Evolutionary conservation across 2,329 filamentous ascomycete genomes (phyloP).

Genomic region (Fusarium tupiense): DNA sequence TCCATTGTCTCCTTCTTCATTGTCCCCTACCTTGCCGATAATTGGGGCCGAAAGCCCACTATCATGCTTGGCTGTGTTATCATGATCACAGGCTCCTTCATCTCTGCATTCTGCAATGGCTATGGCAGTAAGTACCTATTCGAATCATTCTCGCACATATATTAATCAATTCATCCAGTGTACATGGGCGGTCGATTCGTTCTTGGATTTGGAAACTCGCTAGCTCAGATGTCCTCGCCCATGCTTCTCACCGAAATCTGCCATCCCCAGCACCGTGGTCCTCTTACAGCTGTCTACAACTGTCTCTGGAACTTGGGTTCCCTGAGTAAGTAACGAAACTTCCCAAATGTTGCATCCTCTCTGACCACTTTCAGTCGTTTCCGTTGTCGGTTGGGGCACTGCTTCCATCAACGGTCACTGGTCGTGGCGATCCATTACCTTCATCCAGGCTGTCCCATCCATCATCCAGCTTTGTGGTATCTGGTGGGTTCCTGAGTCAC

Average conservation of each 20-base stretch:
- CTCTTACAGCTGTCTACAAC: slow-evolving; percentile 73
- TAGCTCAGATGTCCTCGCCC: slow-evolving; percentile 71
- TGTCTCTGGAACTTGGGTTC: slow-evolving; percentile 72
- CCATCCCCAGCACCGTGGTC: slow-evolving; percentile 74
- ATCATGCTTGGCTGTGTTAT: slow-evolving; percentile 56
- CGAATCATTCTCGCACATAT: neutral
- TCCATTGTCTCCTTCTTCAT: slow-evolving; percentile 59
- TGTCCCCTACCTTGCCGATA: slow-evolving; percentile 57
- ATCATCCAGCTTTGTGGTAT: slow-evolving; percentile 72
- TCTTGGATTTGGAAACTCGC: slow-evolving; percentile 73
- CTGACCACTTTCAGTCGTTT: slow-evolving; percentile 54
- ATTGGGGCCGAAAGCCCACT: slow-evolving; percentile 54
- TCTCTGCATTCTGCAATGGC: slow-evolving; percentile 55
- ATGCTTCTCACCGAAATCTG: slow-evolving; percentile 72
- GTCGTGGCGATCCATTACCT: slow-evolving; percentile 73
- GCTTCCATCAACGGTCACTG: slow-evolving; percentile 66
- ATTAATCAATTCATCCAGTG: slow-evolving; percentile 41
- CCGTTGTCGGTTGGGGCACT: slow-evolving; percentile 72
- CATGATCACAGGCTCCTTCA: slow-evolving; percentile 56
- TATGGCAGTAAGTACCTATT: slow-evolving; percentile 52
- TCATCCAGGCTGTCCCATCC: slow-evolving; percentile 71
- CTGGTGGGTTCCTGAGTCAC: slow-evolving; percentile 74
- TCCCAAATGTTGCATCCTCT: neutral
- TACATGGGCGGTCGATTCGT: slow-evolving; percentile 52
- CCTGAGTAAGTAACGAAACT: slow-evolving; percentile 43